A percentile compares a stretch with the other conserved stretches of the same genome.
phyloP scores from a whole-genome alignment of 495 filamentous ascomycete genomes.

The Tuber aestivum region DNA sequence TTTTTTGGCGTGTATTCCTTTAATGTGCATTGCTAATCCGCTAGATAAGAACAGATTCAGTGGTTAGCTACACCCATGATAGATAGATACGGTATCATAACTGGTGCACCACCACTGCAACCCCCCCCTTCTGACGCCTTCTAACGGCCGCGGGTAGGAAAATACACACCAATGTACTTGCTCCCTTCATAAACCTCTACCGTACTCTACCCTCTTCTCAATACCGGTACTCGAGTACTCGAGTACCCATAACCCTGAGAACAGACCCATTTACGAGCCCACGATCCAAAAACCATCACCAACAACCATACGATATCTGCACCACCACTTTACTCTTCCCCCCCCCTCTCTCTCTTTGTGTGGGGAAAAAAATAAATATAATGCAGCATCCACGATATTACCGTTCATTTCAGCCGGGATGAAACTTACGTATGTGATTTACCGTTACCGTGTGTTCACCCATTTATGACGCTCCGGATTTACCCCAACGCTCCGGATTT shows the following conservation, averaged over 20 bases:
- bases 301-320: neutral
- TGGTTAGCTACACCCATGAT: no score
- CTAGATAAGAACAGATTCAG: no score
- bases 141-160: neutral
- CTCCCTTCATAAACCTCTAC: neutral
- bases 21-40: neutral
- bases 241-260: neutral
- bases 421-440: conserved; percentile 3
- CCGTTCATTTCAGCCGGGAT: conserved; percentile 2
- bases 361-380: neutral
- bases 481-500: no score
- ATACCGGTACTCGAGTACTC: no score
- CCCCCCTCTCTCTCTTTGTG: neutral
- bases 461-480: neutral
- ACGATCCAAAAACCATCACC: neutral
- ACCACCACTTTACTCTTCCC: neutral
- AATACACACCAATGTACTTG: neutral
- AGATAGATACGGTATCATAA: no score
- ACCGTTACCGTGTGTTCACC: conserved; percentile 1
- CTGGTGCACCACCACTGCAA: neutral
- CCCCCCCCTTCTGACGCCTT: no score
- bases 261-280: conserved; percentile 1
- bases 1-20: neutral
- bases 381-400: conserved; percentile 1
- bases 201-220: neutral